Evolutionary conservation across 1,284 basidiomycete genomes (phyloP), one percentile per base, ranked within the genome.

Genomic region (Cryptococcus wingfieldii): DNA sequence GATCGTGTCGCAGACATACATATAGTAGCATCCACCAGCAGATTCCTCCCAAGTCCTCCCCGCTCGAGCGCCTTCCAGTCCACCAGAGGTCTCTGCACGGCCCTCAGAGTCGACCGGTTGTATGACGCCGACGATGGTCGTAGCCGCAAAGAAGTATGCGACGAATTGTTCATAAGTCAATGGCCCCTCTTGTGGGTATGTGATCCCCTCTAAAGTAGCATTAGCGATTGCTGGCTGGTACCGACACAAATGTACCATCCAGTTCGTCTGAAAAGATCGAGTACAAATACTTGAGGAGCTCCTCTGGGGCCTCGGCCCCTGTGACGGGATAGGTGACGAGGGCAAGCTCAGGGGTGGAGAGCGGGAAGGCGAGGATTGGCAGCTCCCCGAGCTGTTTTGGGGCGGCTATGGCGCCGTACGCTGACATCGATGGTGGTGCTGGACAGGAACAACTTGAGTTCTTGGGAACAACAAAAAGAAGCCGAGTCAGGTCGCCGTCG

Each of bases 1-100:
- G 10, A 34, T 6, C 31, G 10, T 34, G 10, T 42, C 18, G 28
- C 18, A 34, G 54, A 64, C 59, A 79, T 81, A 72, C 78, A 89
- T 87, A 72, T 91, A 89, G 79, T 91, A 93, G 70, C 83, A 88
- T 0, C 91, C 90, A 34, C 84, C 86, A 3, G 94, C 74, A 64
- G 81, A 83, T 16, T 85, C 82, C 61, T 84, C 80, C 86, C 88
- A 89, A 16, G 74, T 62, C 62, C 86, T 60, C 3, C 66, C 67
- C 12, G 71, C 75, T 18, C 71, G 69, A 4, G 71, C 72, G 1
- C 54, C 69, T 39, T 66, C 62, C 19, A 67, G 34, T 5, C 56
- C 51, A 23, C 61, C 47, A 19, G 54, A 51, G 9, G 50, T 47
- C 10, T 65, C 70, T 13, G 47, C 45, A 9, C 38, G 18, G 10